A percentile compares a stretch with the other conserved stretches of the same genome.
Evolutionary conservation across 495 filamentous ascomycete genomes (phyloP).

Genomic region (Friedmanniomyces endolithicus): DNA sequence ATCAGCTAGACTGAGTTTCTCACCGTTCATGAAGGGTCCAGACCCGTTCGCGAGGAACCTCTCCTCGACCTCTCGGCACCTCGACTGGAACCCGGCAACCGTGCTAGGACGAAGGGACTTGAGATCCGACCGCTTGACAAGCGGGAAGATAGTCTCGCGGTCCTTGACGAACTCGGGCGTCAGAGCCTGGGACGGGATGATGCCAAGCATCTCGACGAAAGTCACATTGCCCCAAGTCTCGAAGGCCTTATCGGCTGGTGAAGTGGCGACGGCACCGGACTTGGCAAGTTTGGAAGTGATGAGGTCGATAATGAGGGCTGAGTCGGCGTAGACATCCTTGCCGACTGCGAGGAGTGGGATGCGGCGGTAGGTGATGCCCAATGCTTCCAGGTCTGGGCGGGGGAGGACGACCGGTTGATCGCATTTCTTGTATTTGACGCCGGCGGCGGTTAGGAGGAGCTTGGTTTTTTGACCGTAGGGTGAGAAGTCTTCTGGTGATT

Average conservation of each 20-base stretch:
- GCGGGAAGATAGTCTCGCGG: conserved; percentile 20
- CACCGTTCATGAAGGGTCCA: conserved; percentile 10
- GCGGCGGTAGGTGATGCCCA: conserved; percentile 28
- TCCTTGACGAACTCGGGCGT: conserved; percentile 17
- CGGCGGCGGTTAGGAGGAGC: conserved; percentile 12
- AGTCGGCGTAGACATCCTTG: conserved; percentile 29
- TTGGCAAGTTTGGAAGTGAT: conserved; percentile 12
- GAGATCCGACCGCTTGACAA: conserved; percentile 12
- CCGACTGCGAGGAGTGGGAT: conserved; percentile 29
- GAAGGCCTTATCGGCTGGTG: conserved; percentile 15
- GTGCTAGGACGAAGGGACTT: conserved; percentile 10
- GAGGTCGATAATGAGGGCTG: conserved; percentile 24
- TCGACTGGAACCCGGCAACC: conserved; percentile 10
- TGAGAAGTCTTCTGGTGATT: conserved; percentile 10
- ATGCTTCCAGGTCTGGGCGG: conserved; percentile 19
- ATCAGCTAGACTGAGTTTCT: conserved; percentile 15
- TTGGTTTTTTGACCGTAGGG: conserved; percentile 23
- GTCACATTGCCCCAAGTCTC: conserved; percentile 11
- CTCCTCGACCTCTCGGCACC: conserved; percentile 12
- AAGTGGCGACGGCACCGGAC: background rate
- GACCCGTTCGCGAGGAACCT: background rate
- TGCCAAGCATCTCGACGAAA: conserved; percentile 12
- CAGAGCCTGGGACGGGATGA: conserved; percentile 8
- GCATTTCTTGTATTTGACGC: conserved; percentile 7
- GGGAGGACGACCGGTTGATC: conserved; percentile 22